These are phyloP conservation scores for Parafenestella ontariensis DNA, from an alignment of 2,329 filamentous ascomycete genomes.

Conservation along the genomic window DNA sequence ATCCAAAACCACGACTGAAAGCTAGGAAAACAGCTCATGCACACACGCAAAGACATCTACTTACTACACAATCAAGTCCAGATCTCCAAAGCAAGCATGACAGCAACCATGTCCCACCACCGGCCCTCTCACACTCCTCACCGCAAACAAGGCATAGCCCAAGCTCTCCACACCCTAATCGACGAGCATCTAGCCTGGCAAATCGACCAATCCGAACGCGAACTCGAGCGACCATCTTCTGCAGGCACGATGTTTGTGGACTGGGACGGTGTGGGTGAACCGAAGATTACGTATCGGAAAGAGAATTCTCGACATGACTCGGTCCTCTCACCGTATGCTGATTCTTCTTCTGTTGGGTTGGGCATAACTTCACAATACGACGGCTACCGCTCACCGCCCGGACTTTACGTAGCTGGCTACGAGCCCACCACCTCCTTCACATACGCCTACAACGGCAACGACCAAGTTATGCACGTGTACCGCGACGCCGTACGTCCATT, in stretches of 20 bases:
- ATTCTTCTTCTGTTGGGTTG: no score
- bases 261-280: constrained; percentile 12
- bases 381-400: no score
- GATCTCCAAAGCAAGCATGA: background rate
- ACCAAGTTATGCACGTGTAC: constrained; percentile 21
- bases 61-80: background rate
- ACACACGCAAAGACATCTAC: no score
- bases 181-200: constrained; percentile 28
- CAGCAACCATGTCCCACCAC: background rate
- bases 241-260: constrained; percentile 33
- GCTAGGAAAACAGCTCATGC: no score
- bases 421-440: constrained; percentile 12
- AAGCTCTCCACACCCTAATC: constrained; percentile 23
- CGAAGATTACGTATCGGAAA: constrained; percentile 1
- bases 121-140: background rate
- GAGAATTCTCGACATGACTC: background rate
- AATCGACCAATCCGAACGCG: background rate
- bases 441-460: constrained; percentile 32
- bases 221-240: background rate
- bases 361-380: no score
- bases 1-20: no score
- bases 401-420: constrained; percentile 14
- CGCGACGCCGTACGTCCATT: background rate
- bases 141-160: background rate
- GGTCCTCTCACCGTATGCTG: no score